Conservation (phyloP, 352 stramenopile species). For the Pythium phragmiticola region DNA sequence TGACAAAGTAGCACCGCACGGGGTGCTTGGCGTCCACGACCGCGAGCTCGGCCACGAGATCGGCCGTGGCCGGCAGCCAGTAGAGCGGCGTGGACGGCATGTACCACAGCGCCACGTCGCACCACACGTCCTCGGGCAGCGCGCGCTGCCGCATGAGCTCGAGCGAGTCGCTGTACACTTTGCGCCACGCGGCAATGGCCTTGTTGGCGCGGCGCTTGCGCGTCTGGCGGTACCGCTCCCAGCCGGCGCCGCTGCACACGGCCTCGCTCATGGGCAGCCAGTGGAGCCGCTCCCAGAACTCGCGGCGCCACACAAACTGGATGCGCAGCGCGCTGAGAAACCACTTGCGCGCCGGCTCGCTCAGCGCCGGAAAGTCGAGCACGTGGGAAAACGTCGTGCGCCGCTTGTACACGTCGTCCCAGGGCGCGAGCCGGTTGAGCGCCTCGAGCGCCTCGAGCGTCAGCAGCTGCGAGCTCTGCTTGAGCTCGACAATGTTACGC, state of each 20-base stretch:
- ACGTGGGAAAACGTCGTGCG: constrained; percentile 34
- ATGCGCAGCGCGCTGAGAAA: constrained; percentile 36
- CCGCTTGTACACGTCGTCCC: constrained; percentile 42
- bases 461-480: constrained; percentile 38
- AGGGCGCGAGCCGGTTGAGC: constrained; percentile 32
- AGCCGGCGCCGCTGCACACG: constrained; percentile 33
- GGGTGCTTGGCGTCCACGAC: constrained; percentile 33
- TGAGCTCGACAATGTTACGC: constrained; percentile 42
- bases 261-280: constrained; percentile 49
- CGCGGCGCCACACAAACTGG: constrained; percentile 43
- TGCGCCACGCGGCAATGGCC: constrained; percentile 38
- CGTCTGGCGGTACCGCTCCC: constrained; percentile 43
- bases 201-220: constrained; percentile 40
- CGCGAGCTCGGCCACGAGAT: constrained; percentile 28
- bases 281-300: constrained; percentile 50
- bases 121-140: constrained; percentile 42
- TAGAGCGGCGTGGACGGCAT: constrained; percentile 41
- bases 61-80: constrained; percentile 35
- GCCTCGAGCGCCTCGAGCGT: constrained; percentile 26
- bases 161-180: constrained; percentile 45
- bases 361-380: constrained; percentile 28
- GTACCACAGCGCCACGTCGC: constrained; percentile 44
- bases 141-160: constrained; percentile 40
- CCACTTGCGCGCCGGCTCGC: constrained; percentile 31
- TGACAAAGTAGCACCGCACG: constrained; percentile 27